These are phyloP conservation scores for Geotrichum australiense DNA, from an alignment of 1,139 yeast species.

Conservation along the genomic window DNA sequence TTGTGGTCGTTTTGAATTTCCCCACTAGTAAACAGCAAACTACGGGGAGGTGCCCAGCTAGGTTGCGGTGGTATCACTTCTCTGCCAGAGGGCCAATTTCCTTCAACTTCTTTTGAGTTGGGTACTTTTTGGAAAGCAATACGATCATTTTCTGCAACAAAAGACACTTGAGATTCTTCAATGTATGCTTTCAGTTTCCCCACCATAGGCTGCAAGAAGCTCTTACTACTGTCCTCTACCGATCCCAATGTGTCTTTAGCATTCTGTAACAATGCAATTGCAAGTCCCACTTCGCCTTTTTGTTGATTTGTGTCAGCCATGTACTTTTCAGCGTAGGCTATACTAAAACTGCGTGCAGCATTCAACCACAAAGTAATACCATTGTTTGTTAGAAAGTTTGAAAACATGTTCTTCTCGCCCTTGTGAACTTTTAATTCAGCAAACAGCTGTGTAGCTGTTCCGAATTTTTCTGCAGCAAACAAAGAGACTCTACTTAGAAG, in stretches of 20 bases:
- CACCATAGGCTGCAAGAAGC: slow-evolving; percentile 10
- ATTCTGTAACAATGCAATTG: slow-evolving; percentile 27
- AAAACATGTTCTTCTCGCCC: not conserved
- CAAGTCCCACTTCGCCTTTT: slow-evolving; percentile 29
- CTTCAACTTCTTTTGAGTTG: slow-evolving; percentile 23
- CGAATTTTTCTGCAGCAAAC: slow-evolving; percentile 32
- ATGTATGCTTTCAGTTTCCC: slow-evolving; percentile 18
- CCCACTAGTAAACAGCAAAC: too few species aligned
- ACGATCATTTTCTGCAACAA: slow-evolving; percentile 30
- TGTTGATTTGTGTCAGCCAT: slow-evolving; percentile 30
- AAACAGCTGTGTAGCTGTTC: slow-evolving; percentile 26
- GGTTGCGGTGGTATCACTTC: slow-evolving; percentile 27
- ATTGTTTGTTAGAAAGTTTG: slow-evolving; percentile 5
- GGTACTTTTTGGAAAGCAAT: slow-evolving; percentile 33
- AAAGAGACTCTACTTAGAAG: slow-evolving; percentile 32
- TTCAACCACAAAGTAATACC: slow-evolving; percentile 26
- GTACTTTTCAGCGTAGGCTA: slow-evolving; percentile 29
- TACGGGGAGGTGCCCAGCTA: slow-evolving; percentile 28
- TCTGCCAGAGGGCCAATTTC: slow-evolving; percentile 34
- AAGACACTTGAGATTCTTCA: slow-evolving; percentile 21
- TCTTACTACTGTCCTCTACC: slow-evolving; percentile 11
- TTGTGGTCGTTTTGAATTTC: too few species aligned
- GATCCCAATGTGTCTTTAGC: slow-evolving; percentile 14
- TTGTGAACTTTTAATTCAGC: slow-evolving; percentile 1
- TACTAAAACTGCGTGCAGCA: slow-evolving; percentile 26